Evolutionary conservation across 2,329 filamentous ascomycete genomes (phyloP), one percentile per base, ranked within the genome.

Genomic region (Didymella pomorum): DNA sequence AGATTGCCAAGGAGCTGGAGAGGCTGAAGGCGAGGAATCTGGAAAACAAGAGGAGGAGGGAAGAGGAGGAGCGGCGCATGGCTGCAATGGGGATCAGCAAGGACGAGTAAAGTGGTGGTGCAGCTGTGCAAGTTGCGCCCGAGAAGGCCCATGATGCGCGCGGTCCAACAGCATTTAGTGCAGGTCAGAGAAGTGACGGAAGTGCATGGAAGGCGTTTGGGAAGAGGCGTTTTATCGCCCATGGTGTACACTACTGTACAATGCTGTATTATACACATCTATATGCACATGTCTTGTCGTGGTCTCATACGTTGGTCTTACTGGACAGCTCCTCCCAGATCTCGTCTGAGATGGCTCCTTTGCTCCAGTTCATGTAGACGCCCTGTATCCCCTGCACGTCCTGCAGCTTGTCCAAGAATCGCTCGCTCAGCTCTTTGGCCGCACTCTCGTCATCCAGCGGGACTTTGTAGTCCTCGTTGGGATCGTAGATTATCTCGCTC

Each of bases 401-500:
- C 57, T 87, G 84, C 31, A 92, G 67, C 7, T 80, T 78, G 12
- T 84, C 81, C 20, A 88, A 59, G 50, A 96, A 84, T 4, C 83
- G 80, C 9, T 47, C 52, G 42, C 82, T 80, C 26, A 97, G 79
- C 18, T 81, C 79, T 48, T 83, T 79, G 0, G 83, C 82, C 1
- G 84, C 82, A 12, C 84, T 81, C 14, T 83, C 79, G 16, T 84
- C 82, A 57, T 89, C 84, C 37, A 93, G 68, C 8, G 81, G 80
- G 18, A 91, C 86, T 73, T 86, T 86, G 0, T 90, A 93, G 61
- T 97, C 93, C 69, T 89, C 86, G 60, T 94, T 95, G 0, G 92
- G 86, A 58, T 89, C 86, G 89, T 92, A 97, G 42, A 97, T 84
- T 51, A 97, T 94, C 55, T 96, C 91, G 18, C 87, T 87, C 65